Conservation (phyloP, 306 rosid species). For the Sindora glabra region DNA sequence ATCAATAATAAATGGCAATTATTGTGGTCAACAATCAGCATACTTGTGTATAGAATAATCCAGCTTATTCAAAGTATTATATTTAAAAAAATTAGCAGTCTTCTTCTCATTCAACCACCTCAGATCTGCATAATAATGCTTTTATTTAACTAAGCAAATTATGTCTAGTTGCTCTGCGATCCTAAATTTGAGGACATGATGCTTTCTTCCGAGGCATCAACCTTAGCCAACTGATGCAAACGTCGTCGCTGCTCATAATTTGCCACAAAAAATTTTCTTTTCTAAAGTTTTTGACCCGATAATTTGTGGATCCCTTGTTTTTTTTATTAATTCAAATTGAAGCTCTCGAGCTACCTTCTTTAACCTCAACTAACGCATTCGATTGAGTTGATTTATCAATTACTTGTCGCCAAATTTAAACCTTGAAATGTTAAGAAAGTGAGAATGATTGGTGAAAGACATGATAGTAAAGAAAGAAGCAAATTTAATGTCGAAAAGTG, state of each 20-base stretch:
- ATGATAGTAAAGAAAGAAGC: no score
- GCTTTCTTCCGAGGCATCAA: background rate
- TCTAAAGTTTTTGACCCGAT: no score
- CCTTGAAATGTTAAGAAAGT: no score
- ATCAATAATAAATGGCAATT: conserved; percentile 6
- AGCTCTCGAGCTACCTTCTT: no score
- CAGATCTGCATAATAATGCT: background rate
- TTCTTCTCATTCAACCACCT: background rate
- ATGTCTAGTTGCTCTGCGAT: background rate
- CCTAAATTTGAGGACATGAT: background rate
- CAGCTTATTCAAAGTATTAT: background rate
- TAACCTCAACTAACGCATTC: no score
- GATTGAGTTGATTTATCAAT: no score
- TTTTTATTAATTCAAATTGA: no score
- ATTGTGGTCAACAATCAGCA: conserved; percentile 17
- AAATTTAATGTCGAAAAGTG: no score
- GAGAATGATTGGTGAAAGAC: no score
- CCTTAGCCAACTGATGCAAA: conserved; percentile 3
- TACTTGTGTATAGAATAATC: background rate
- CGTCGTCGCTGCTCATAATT: background rate
- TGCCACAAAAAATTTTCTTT: background rate
- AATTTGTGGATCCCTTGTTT: no score
- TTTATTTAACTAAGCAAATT: background rate
- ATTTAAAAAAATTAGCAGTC: background rate
- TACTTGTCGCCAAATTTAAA: no score